A percentile compares a stretch with the other conserved stretches of the same genome.
Evolutionary conservation across 345 rosid genomes (phyloP).

Genomic region (Syzygium grande): DNA sequence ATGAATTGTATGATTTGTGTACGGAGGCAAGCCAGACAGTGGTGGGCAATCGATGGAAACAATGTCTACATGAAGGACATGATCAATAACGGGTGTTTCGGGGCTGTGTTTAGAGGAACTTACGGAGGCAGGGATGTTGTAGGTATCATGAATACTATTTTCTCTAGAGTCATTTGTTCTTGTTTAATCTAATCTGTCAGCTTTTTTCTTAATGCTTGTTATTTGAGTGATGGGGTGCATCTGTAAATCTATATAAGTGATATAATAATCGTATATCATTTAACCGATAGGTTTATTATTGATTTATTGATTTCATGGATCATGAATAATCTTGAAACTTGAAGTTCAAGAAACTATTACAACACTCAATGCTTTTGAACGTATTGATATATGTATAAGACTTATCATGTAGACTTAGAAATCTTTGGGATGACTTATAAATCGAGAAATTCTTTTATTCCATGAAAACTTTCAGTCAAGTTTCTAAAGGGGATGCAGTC

Average conservation of each 20-base stretch:
- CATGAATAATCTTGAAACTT: background rate
- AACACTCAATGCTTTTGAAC: background rate
- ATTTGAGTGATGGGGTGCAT: background rate
- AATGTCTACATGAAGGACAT: background rate
- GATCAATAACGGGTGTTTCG: background rate
- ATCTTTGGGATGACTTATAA: background rate
- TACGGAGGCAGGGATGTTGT: background rate
- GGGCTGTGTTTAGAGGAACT: background rate
- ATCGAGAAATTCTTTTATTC: background rate
- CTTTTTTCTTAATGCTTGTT: no score
- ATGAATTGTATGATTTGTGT: background rate
- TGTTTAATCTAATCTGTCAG: no score
- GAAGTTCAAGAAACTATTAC: background rate
- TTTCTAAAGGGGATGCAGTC: background rate
- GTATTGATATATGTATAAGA: background rate
- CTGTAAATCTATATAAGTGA: background rate
- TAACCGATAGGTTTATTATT: background rate
- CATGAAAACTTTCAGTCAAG: background rate
- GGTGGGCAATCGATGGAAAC: background rate
- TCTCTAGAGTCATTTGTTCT: background rate
- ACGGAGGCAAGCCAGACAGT: background rate
- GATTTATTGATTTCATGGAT: background rate
- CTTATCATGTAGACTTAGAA: background rate
- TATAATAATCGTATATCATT: background rate
- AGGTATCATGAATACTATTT: background rate